phyloP scores from a whole-genome alignment of 2,329 filamentous ascomycete species.

The Microdochium paspali region DNA sequence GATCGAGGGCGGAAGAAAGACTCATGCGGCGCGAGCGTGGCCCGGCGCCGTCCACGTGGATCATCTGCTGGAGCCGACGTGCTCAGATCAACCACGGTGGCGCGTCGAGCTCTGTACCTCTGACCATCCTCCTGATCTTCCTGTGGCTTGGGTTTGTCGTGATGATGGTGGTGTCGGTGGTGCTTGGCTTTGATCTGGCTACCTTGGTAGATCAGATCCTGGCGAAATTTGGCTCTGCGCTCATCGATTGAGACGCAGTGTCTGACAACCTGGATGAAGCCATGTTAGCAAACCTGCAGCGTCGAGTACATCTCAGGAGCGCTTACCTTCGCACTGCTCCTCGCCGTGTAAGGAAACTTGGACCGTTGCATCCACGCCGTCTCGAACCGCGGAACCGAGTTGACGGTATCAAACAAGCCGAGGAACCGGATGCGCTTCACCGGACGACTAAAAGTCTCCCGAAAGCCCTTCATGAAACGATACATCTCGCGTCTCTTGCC shows the following conservation, averaged over 20 bases:
- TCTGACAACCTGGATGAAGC: slow-evolving; percentile 39
- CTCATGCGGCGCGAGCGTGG: slow-evolving; percentile 7
- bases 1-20: slow-evolving; percentile 21
- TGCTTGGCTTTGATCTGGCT: slow-evolving; percentile 8
- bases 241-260: slow-evolving; percentile 66
- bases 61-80: background rate
- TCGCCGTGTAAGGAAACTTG: slow-evolving; percentile 62
- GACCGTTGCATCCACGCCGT: slow-evolving; percentile 67
- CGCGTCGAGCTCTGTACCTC: slow-evolving; percentile 7
- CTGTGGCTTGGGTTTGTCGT: background rate
- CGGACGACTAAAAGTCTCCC: slow-evolving; percentile 71
- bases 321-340: slow-evolving; percentile 38
- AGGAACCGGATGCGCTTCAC: slow-evolving; percentile 67
- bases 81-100: slow-evolving; percentile 4
- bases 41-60: slow-evolving; percentile 5
- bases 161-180: slow-evolving; percentile 9
- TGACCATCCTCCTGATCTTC: background rate
- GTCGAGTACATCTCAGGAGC: background rate
- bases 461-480: slow-evolving; percentile 67
- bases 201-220: slow-evolving; percentile 56
- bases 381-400: slow-evolving; percentile 71
- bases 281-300: background rate
- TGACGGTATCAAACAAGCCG: slow-evolving; percentile 75
- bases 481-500: slow-evolving; percentile 54
- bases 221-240: slow-evolving; percentile 60